Base-by-base conservation (phyloP, 1,284 basidiomycete species). In the Papiliotrema laurentii region DNA sequence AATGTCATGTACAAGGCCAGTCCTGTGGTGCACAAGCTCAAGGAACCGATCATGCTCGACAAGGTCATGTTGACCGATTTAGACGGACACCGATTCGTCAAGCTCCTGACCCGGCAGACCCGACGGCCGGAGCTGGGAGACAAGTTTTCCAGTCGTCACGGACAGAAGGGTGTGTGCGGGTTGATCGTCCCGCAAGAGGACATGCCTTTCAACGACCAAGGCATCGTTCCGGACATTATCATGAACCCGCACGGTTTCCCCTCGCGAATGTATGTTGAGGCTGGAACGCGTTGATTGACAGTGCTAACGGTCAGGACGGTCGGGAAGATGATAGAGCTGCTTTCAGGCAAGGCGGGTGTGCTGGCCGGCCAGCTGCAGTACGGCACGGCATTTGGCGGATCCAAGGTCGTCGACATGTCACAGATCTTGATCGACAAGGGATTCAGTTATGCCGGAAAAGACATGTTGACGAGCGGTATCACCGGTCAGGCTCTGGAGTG, bases 211-310 rank as follows among this genome's bases (percentile, higher is more conserved):
- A 97, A 93, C 66, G 94, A 98, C 75, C 85, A 89, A 65, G 96
- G 96, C 26, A 94, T 97, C 60, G 86, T 83, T 67, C 92, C 75
- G 84, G 96, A 98, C 75, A 90, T 94, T 19, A 97, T 99, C 77
- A 98, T 99, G 94, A 99, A 99, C 72, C 96, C 96, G 3, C 96
- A 99, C 75, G 96, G 96, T 66, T 98, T 99, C 80, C 96, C 96
- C 2, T 96, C 91, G 49, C 90, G 96, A 47, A 99, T 99, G 94
- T 71, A 54, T 63, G 68, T n/a, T 61, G 16, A 9, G 18, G 16
- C 22, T 30, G n/a, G n/a, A n/a, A n/a, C n/a, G n/a, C n/a, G n/a
- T n/a, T n/a, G n/a, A n/a, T n/a, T n/a, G n/a, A n/a, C n/a, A n/a
- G n/a, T n/a, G 19, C 37, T 39, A 22, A 39, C 22, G 19, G 4